Evolutionary conservation across 1,284 basidiomycete genomes (phyloP).

Genomic region (Cutaneotrichosporon arboriforme): DNA sequence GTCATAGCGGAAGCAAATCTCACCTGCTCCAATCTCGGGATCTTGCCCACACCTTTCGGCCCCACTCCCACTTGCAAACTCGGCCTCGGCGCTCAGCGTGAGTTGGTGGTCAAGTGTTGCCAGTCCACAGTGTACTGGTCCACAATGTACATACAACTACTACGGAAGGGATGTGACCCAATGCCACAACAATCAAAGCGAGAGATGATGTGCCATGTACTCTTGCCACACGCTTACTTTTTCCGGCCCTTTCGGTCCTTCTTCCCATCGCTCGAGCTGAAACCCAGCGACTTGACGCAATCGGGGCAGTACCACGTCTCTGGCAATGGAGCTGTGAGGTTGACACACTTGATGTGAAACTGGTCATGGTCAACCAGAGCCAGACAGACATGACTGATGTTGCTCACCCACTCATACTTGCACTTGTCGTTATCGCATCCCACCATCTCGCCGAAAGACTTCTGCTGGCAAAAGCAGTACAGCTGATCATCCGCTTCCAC

Average conservation of each 20-base stretch:
- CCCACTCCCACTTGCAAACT: too few species aligned
- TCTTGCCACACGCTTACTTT: constrained; percentile 17
- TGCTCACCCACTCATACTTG: constrained; percentile 76
- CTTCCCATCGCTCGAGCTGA: constrained; percentile 30
- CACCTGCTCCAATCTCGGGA: too few species aligned
- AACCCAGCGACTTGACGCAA: constrained; percentile 34
- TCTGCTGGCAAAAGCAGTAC: constrained; percentile 83
- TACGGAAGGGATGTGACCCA: too few species aligned
- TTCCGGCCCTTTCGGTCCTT: constrained; percentile 33
- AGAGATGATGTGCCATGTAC: too few species aligned
- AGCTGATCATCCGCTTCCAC: constrained; percentile 51
- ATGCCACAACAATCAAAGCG: too few species aligned
- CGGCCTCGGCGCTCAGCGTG: too few species aligned
- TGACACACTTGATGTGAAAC: constrained; percentile 82
- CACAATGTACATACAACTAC: too few species aligned
- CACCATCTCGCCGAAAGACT: constrained; percentile 92
- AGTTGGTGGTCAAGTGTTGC: too few species aligned
- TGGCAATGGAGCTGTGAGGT: constrained; percentile 61
- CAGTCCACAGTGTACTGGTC: too few species aligned
- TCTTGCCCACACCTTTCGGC: too few species aligned
- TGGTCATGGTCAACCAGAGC: constrained; percentile 37
- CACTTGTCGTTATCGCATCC: constrained; percentile 81
- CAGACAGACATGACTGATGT: constrained; percentile 32
- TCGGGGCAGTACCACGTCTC: constrained; percentile 77
- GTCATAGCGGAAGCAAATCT: too few species aligned